phyloP scores from a whole-genome alignment of 805 yeast genomes.

The Candida patagonica region DNA sequence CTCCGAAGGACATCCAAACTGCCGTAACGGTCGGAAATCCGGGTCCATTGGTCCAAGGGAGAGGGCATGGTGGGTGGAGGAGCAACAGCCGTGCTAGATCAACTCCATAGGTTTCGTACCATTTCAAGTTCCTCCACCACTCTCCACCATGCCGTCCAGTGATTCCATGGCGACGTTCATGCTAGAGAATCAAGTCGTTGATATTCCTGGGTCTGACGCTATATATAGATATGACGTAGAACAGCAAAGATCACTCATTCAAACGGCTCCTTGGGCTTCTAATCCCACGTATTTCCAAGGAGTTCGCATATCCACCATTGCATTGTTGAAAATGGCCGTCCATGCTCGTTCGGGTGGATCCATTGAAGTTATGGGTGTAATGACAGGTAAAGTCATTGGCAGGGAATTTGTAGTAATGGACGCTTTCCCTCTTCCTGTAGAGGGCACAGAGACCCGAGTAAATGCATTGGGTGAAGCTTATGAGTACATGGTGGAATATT shows the following conservation, averaged over 20 bases:
- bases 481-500: conserved; percentile 85
- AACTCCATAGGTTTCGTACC: no score
- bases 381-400: conserved; percentile 63
- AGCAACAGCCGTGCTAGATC: background rate
- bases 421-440: conserved; percentile 81
- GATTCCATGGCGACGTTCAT: no score
- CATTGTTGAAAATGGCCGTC: conserved; percentile 62
- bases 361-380: conserved; percentile 92
- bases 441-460: conserved; percentile 92
- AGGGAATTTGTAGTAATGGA: conserved; percentile 52
- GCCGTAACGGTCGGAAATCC: background rate
- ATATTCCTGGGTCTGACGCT: conserved; percentile 13
- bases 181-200: conserved; percentile 10
- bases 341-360: conserved; percentile 81
- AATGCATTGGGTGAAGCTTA: conserved; percentile 92
- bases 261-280: conserved; percentile 29
- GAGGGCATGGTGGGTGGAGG: background rate
- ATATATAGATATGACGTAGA: conserved; percentile 23
- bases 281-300: conserved; percentile 54
- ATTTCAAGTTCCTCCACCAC: no score
- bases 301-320: conserved; percentile 59
- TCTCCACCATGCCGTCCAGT: no score
- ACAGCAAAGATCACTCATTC: conserved; percentile 21
- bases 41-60: background rate
- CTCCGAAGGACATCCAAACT: conserved; percentile 5